Base-by-base conservation (phyloP, 352 stramenopile species). In the Pythium apleroticum region DNA sequence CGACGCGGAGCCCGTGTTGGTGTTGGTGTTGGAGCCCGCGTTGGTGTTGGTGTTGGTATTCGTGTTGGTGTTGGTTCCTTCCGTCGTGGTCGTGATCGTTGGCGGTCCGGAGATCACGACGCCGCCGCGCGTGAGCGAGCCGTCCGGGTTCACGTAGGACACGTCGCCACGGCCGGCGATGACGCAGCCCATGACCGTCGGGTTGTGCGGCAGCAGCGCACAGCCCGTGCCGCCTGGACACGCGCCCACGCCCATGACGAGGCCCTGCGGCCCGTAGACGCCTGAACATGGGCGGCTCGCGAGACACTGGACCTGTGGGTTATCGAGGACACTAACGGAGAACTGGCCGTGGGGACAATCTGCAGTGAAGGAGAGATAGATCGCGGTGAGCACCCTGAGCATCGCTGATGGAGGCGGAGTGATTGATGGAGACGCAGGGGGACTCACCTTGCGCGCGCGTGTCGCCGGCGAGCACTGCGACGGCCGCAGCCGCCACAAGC, bases 121-220 rank as follows among this genome's bases (percentile, higher is more conserved):
- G 50, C 81, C 81, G 66, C 76, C 72, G 41, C 77, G 74, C 9
- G 76, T 80, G 31, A 91, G 67, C 63, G 80, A 76, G 60, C 80
- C 81, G 70, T 92, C 84, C 19, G 72, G 71, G 52, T 92, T 90
- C 19, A 92, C 80, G 59, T 90, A 92, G 30, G 78, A 73, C 52
- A 92, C 74, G 60, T 89, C 81, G 15, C 60, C 54, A 39, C 79
- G 81, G 2, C 80, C 80, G 2, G 62, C 52, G 10, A 67, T 20
- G 1, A 88, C 81, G 60, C 84, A 92, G 62, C 78, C 80, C 84
- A 92, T 92, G 60, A 90, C 84, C 14, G 67, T 67, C 25, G 80
- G 78, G 53, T 84, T 68, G 0, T 75, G 59, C 0, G 84, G 84
- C 45, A 90, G 69, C 30, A 90, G 69, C 20, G 81, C 84, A 55